phyloP scores from a whole-genome alignment of 2,329 filamentous ascomycete genomes.

The Pseudocercospora musae region DNA sequence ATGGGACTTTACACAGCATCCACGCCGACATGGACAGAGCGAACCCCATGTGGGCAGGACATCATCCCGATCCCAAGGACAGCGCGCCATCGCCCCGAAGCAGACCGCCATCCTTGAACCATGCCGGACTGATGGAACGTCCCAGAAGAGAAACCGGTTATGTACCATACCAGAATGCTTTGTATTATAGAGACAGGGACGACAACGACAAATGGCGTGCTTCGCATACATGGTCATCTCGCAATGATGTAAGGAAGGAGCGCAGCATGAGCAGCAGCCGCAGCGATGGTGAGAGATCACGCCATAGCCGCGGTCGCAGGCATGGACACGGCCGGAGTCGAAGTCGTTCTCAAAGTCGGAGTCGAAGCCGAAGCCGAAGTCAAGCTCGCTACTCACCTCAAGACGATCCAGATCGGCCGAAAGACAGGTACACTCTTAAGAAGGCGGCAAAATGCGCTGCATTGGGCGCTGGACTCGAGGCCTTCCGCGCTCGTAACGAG shows the following conservation, averaged over 20 bases:
- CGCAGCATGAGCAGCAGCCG: slow-evolving; percentile 3
- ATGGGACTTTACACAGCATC: neutral
- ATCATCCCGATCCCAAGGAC: neutral
- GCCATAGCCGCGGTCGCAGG: neutral
- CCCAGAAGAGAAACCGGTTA: neutral
- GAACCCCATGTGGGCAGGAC: neutral
- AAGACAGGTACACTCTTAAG: slow-evolving; percentile 6
- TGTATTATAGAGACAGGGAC: slow-evolving; percentile 1
- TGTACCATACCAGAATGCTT: slow-evolving; percentile 3
- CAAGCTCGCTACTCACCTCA: slow-evolving; percentile 3
- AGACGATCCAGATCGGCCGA: slow-evolving; percentile 3
- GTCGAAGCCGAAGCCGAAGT: slow-evolving; percentile 1
- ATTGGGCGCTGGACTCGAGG: slow-evolving; percentile 6
- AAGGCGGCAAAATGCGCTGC: slow-evolving; percentile 7
- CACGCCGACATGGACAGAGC: neutral
- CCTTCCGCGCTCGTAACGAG: slow-evolving; percentile 3
- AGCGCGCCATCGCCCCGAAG: neutral
- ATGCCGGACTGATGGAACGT: neutral
- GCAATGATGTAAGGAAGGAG: neutral
- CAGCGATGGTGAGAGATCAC: neutral
- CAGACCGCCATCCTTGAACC: neutral
- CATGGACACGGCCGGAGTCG: neutral
- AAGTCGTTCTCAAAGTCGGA: neutral
- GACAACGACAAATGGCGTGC: neutral
- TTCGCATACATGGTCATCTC: neutral